Conservation (phyloP, 352 stramenopile genomes). For the Globisporangium emineosum region DNA sequence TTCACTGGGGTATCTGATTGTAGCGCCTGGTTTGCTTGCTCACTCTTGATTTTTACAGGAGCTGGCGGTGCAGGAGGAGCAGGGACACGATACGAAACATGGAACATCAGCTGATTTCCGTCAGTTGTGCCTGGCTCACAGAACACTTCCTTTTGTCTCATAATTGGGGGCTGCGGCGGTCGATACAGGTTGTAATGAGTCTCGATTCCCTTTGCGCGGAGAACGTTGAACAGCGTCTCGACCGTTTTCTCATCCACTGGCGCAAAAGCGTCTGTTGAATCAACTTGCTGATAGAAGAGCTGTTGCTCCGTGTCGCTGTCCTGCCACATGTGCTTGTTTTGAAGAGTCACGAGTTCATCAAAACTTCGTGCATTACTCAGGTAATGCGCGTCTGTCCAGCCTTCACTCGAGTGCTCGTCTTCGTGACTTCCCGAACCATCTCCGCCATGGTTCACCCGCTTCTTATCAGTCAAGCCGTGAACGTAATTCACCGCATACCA, state of each 20-base stretch:
- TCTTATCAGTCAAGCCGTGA: constrained; percentile 58
- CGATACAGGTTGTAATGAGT: constrained; percentile 53
- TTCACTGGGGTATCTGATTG: constrained; percentile 29
- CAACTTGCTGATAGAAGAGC: constrained; percentile 34
- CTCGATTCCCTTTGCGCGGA: constrained; percentile 59
- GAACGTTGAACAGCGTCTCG: constrained; percentile 39
- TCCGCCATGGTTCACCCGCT: constrained; percentile 23
- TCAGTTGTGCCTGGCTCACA: constrained; percentile 26
- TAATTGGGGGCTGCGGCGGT: constrained; percentile 33
- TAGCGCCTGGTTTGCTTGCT: constrained; percentile 20
- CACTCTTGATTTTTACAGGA: constrained; percentile 33
- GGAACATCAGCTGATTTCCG: constrained; percentile 47
- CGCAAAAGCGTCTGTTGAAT: constrained; percentile 15
- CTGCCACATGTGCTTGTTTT: constrained; percentile 40
- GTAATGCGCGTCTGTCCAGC: constrained; percentile 17
- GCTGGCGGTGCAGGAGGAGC: constrained; percentile 30
- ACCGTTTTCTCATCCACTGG: constrained; percentile 26
- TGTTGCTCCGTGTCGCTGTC: constrained; percentile 34
- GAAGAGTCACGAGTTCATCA: constrained; percentile 32
- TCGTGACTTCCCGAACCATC: constrained; percentile 15
- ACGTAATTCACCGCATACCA: constrained; percentile 86
- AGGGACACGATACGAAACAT: constrained; percentile 66
- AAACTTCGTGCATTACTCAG: constrained; percentile 37
- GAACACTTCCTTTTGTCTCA: constrained; percentile 14
- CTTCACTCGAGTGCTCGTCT: constrained; percentile 21